Evolutionary conservation across 1,139 yeast genomes (phyloP), one percentile per base, ranked within the genome.

Genomic region (Hyphopichia fennica): DNA sequence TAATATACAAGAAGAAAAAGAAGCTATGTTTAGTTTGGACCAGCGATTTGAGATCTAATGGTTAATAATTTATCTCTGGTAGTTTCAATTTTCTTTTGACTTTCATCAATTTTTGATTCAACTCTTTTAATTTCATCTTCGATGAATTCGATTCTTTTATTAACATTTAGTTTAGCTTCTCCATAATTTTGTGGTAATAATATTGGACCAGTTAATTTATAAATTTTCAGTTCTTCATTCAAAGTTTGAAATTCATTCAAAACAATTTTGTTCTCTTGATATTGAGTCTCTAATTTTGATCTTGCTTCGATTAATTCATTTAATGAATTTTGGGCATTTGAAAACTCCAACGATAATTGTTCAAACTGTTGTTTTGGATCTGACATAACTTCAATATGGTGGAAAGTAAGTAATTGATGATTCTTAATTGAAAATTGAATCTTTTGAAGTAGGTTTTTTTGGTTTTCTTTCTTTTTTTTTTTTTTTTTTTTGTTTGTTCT

Each of bases 231-330:
- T 34, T 65, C 69, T 38, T 75, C 81, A 49, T 79, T 72, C 48
- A 90, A 67, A 40, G 66, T 63, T 17, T 74, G 78, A 56, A 93
- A 87, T 63, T 93, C 98, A 32, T 80, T 82, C 54, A 83, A 74
- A n/a, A 93, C 99, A 41, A 93, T 90, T 58, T 84, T 84, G 65
- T 91, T 91, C 63, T 93, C 99, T 63, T 93, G 98, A 53, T 66
- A 77, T 60, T 86, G 95, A 1, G 93, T 84, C 57, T 86, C 95
- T 35, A 86, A 68, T 54, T 80, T 77, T 41, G 86, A 87, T 57
- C 95, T 77, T 7, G 85, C 78, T 4, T 75, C 64, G 36, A 84
- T 69, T 28, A 81, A 65, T 40, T 79, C 84, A 45, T 66, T 67
- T 45, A 72, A 52, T 34, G 53, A 51, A 43, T 51, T 56, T 46